phyloP scores from a whole-genome alignment of 805 yeast genomes.

The Lipomyces yamanashiensis region DNA sequence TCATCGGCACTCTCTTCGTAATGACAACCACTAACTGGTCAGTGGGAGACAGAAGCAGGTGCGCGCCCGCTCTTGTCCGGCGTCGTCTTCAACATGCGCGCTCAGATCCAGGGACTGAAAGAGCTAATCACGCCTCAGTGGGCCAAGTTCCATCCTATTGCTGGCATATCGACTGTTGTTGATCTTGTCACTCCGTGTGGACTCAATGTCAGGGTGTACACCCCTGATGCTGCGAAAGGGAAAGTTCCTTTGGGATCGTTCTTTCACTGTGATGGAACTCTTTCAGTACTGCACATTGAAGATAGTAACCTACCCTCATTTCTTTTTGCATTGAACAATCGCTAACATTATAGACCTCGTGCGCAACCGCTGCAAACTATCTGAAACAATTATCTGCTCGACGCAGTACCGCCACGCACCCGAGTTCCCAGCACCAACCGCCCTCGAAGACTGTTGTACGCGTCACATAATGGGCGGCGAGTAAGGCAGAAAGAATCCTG shows the following conservation, averaged over 20 bases:
- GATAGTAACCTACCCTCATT: constrained; percentile 8
- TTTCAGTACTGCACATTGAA: constrained; percentile 16
- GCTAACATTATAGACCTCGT: constrained; percentile 17
- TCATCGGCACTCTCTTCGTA: background rate
- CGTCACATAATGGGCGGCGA: constrained; percentile 14
- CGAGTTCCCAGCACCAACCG: constrained; percentile 15
- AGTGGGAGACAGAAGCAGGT: constrained; percentile 11
- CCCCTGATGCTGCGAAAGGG: constrained; percentile 12
- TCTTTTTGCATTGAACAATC: too few species aligned
- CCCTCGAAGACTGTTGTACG: constrained; percentile 18
- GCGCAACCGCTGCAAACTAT: constrained; percentile 14
- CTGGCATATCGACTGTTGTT: constrained; percentile 7
- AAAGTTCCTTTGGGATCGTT: constrained; percentile 15
- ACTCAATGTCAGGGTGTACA: constrained; percentile 11
- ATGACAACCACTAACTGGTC: background rate
- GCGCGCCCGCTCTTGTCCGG: constrained; percentile 18
- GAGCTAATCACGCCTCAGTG: constrained; percentile 6
- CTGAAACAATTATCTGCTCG: constrained; percentile 17
- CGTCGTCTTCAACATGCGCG: constrained; percentile 16
- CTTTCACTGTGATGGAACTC: constrained; percentile 23
- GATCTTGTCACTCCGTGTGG: constrained; percentile 9
- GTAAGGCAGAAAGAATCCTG: constrained; percentile 3
- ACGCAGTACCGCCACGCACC: constrained; percentile 22
- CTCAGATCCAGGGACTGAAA: constrained; percentile 11
- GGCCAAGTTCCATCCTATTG: constrained; percentile 5